Evolutionary conservation across 495 filamentous ascomycete genomes (phyloP).

Genomic region (Chaetomium tenue): DNA sequence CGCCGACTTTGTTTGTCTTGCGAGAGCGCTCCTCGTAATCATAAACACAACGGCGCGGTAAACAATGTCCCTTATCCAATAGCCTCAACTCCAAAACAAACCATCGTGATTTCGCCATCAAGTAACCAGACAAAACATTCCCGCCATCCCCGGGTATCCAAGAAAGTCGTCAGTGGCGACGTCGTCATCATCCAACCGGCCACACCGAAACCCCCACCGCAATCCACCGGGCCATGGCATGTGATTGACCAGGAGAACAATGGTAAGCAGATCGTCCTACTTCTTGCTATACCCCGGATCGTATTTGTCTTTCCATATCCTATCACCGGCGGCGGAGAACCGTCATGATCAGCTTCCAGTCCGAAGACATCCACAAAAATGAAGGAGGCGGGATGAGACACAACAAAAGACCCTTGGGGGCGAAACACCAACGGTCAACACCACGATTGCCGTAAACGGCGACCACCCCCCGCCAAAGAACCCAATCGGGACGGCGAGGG

Average conservation of each 20-base stretch:
- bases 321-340: slow-evolving; percentile 35
- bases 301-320: slow-evolving; percentile 98
- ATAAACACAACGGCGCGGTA: slow-evolving; percentile 1
- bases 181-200: not conserved
- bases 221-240: not conserved
- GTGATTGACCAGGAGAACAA: not conserved
- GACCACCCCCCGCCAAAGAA: not conserved
- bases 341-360: not conserved
- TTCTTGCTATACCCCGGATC: slow-evolving; percentile 58
- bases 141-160: not conserved
- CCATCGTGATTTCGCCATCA: not conserved
- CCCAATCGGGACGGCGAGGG: slow-evolving; percentile 1
- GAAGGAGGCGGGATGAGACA: not conserved
- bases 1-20: too few relatives aligned
- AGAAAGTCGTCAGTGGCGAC: not conserved
- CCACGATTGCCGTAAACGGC: not conserved
- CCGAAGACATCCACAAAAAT: not conserved
- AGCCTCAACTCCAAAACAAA: slow-evolving; percentile 1
- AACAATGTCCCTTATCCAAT: not conserved
- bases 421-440: not conserved
- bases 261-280: slow-evolving; percentile 23
- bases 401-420: not conserved
- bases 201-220: not conserved
- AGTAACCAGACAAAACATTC: not conserved
- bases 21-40: not conserved